Evolutionary conservation across 805 yeast genomes (phyloP).

Genomic region (Pichia exigua): DNA sequence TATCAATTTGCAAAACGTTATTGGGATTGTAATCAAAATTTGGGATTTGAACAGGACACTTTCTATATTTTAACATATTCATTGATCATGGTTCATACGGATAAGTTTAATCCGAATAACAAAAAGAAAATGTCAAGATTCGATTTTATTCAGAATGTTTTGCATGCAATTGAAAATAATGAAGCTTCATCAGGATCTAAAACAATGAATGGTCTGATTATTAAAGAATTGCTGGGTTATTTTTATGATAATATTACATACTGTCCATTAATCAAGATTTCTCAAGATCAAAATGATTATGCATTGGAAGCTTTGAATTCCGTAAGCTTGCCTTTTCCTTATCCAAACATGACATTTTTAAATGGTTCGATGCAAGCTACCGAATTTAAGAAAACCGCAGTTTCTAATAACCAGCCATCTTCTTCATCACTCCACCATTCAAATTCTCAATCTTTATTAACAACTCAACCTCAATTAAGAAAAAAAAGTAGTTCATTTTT

Average conservation of each 20-base stretch:
- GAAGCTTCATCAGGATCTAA: constrained; percentile 3
- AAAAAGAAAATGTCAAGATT: constrained; percentile 57
- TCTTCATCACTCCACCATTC: constrained; percentile 1
- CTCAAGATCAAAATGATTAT: constrained; percentile 19
- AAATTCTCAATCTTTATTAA: background rate
- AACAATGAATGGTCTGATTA: constrained; percentile 23
- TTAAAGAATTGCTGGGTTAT: constrained; percentile 43
- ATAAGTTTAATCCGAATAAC: constrained; percentile 59
- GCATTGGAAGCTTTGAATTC: constrained; percentile 16
- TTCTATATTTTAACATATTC: constrained; percentile 60
- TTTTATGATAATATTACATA: constrained; percentile 61
- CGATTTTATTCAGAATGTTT: constrained; percentile 45
- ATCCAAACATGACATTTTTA: constrained; percentile 21
- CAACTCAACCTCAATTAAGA: constrained; percentile 10
- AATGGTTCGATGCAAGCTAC: background rate
- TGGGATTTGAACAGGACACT: constrained; percentile 38
- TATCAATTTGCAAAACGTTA: constrained; percentile 50
- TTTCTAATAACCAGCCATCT: constrained; percentile 5
- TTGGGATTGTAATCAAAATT: constrained; percentile 33
- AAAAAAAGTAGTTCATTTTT: constrained; percentile 26
- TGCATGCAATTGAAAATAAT: constrained; percentile 20
- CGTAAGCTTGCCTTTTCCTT: constrained; percentile 16
- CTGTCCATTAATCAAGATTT: constrained; percentile 43
- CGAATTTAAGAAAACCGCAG: constrained; percentile 5
- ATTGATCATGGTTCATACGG: constrained; percentile 66